Conservation (phyloP, 1,284 basidiomycete species). For the Ceraceosorus guamensis region DNA sequence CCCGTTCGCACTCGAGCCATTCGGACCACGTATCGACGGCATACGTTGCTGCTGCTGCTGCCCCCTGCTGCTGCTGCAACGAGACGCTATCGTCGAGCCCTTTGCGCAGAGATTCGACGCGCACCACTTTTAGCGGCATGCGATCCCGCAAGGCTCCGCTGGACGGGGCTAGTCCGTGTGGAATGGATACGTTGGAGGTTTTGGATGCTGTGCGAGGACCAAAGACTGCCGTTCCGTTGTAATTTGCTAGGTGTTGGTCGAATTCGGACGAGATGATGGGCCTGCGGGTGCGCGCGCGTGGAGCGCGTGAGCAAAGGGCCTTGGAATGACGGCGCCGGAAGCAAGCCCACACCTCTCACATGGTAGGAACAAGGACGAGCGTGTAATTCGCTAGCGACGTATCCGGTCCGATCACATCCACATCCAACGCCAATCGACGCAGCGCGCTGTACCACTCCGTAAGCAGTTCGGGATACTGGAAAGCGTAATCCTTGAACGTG, state of each 20-base stretch:
- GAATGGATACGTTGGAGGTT: slow-evolving; percentile 21
- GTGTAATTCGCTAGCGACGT: slow-evolving; percentile 19
- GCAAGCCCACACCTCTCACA: slow-evolving; percentile 12
- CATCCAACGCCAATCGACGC: slow-evolving; percentile 23
- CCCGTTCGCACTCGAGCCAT: slow-evolving; percentile 27
- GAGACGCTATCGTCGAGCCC: slow-evolving; percentile 4
- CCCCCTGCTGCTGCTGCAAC: slow-evolving; percentile 14
- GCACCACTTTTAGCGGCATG: slow-evolving; percentile 21
- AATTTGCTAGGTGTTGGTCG: slow-evolving; percentile 14
- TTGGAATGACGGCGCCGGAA: too few relatives aligned
- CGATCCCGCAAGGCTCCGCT: slow-evolving; percentile 18
- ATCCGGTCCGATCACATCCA: slow-evolving; percentile 22
- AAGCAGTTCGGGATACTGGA: slow-evolving; percentile 22
- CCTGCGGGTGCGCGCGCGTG: too few relatives aligned
- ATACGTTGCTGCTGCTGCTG: too few relatives aligned
- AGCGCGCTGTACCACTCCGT: slow-evolving; percentile 23
- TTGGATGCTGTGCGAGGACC: slow-evolving; percentile 25
- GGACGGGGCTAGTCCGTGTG: slow-evolving; percentile 22
- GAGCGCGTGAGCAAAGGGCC: too few relatives aligned
- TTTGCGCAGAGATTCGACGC: slow-evolving; percentile 16
- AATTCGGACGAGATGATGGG: slow-evolving; percentile 21
- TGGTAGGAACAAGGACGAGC: slow-evolving; percentile 24
- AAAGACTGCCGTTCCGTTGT: slow-evolving; percentile 19
- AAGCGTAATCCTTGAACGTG: slow-evolving; percentile 18
- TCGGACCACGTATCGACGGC: slow-evolving; percentile 24